Percentiles rank a stretch among this genome's conserved stretches.
Evolutionary conservation across 2,329 filamentous ascomycete genomes (phyloP).

Genomic region (Lizonia empirigonia): DNA sequence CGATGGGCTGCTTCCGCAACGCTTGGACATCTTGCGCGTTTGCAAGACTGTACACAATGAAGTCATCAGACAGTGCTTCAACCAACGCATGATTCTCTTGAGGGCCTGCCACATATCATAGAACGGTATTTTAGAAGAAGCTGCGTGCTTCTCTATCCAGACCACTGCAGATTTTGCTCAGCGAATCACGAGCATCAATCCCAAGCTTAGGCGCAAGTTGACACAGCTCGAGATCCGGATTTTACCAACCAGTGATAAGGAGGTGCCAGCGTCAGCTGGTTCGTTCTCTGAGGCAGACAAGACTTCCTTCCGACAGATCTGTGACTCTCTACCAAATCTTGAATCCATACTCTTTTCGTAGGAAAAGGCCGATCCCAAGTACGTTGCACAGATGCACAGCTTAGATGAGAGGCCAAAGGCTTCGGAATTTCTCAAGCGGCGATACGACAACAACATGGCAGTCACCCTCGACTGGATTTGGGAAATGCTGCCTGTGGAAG

Average conservation of each 20-base stretch:
- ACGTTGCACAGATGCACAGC: neutral
- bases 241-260: slow-evolving; percentile 3
- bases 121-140: neutral
- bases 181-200: slow-evolving; percentile 17
- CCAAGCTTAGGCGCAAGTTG: slow-evolving; percentile 14
- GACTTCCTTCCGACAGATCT: slow-evolving; percentile 13
- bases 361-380: neutral
- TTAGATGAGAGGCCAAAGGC: neutral
- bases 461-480: slow-evolving; percentile 7
- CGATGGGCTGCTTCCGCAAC: slow-evolving; percentile 1
- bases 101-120: slow-evolving; percentile 3
- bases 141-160: neutral
- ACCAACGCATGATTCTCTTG: slow-evolving; percentile 21
- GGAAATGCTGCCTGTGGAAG: neutral
- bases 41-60: slow-evolving; percentile 26
- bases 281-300: neutral
- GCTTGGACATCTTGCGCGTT: slow-evolving; percentile 26
- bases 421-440: neutral
- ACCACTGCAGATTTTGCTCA: slow-evolving; percentile 1
- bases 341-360: slow-evolving; percentile 11
- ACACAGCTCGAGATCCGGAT: slow-evolving; percentile 23
- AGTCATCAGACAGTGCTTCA: slow-evolving; percentile 23
- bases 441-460: neutral
- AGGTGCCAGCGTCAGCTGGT: too few species aligned
- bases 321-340: slow-evolving; percentile 17